Evolutionary conservation across 768 basidiomycete genomes (phyloP).

Genomic region (Chiua virens): DNA sequence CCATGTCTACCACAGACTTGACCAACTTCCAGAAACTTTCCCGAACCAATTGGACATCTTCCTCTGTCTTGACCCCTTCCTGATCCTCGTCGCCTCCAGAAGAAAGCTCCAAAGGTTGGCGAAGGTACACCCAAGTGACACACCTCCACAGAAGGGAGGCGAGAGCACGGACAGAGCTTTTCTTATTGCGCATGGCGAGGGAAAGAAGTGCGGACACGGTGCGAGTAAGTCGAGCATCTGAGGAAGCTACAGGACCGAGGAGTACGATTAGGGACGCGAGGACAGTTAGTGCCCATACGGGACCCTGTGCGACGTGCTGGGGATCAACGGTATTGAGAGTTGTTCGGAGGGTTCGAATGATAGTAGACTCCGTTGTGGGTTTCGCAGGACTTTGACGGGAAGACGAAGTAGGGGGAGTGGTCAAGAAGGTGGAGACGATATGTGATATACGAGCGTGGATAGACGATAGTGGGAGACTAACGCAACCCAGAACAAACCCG

Average conservation of each 20-base stretch:
- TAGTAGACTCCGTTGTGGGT: constrained; percentile 43
- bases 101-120: constrained; percentile 38
- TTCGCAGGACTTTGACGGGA: constrained; percentile 39
- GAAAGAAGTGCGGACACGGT: constrained; percentile 50
- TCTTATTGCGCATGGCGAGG: constrained; percentile 59
- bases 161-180: constrained; percentile 62
- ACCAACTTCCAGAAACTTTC: constrained; percentile 50
- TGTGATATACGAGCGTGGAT: constrained; percentile 56
- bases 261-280: constrained; percentile 65
- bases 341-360: constrained; percentile 66
- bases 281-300: constrained; percentile 74
- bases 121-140: constrained; percentile 65
- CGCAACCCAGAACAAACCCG: constrained; percentile 59
- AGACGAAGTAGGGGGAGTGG: constrained; percentile 36
- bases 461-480: constrained; percentile 45
- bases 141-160: constrained; percentile 66
- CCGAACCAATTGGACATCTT: constrained; percentile 29
- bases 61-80: constrained; percentile 16
- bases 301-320: constrained; percentile 65
- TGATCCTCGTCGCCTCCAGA: constrained; percentile 26
- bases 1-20: constrained; percentile 52
- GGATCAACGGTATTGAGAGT: constrained; percentile 58
- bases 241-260: constrained; percentile 55
- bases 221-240: constrained; percentile 43
- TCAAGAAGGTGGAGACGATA: constrained; percentile 48